Percentiles rank a stretch among this genome's conserved stretches.
phyloP scores from a whole-genome alignment of 495 filamentous ascomycete genomes.

The Lepraria neglecta region DNA sequence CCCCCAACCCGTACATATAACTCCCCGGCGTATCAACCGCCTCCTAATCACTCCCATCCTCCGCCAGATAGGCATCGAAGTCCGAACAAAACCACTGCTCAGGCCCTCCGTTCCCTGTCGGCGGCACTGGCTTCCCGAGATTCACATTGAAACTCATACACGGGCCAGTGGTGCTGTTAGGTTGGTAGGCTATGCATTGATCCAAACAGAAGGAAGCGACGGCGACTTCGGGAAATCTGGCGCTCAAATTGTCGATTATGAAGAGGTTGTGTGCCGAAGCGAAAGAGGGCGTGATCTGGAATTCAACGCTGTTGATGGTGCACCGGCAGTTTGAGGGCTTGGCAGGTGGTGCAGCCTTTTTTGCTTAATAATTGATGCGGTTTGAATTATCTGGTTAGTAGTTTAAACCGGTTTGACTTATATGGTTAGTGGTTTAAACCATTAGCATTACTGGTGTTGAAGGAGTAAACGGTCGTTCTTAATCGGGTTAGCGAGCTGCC shows the following conservation, averaged over 20 bases:
- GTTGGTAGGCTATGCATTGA: not conserved
- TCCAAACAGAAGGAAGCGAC: conserved; percentile 3
- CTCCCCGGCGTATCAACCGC: conserved; percentile 1
- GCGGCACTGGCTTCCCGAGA: conserved; percentile 2
- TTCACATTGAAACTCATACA: conserved; percentile 10
- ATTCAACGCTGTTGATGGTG: too few relatives aligned
- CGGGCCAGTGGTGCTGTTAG: conserved; percentile 10
- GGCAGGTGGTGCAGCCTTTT: too few relatives aligned
- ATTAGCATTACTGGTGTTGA: too few relatives aligned
- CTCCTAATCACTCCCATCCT: conserved; percentile 16
- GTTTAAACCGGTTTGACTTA: too few relatives aligned
- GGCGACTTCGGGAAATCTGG: not conserved
- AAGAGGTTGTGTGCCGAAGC: not conserved
- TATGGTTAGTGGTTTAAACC: too few relatives aligned
- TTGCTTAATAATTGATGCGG: too few relatives aligned
- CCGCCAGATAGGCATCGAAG: conserved; percentile 10
- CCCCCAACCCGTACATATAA: conserved; percentile 10
- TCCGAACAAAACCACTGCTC: conserved; percentile 9
- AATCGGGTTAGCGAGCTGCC: too few relatives aligned
- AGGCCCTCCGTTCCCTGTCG: not conserved
- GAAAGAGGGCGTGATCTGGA: conserved; percentile 7
- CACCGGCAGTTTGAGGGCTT: too few relatives aligned
- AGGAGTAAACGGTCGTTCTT: too few relatives aligned
- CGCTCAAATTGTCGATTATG: not conserved
- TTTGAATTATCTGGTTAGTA: too few relatives aligned